Conservation (phyloP, 208 protist genomes). For the Naegleria gruberi region DNA sequence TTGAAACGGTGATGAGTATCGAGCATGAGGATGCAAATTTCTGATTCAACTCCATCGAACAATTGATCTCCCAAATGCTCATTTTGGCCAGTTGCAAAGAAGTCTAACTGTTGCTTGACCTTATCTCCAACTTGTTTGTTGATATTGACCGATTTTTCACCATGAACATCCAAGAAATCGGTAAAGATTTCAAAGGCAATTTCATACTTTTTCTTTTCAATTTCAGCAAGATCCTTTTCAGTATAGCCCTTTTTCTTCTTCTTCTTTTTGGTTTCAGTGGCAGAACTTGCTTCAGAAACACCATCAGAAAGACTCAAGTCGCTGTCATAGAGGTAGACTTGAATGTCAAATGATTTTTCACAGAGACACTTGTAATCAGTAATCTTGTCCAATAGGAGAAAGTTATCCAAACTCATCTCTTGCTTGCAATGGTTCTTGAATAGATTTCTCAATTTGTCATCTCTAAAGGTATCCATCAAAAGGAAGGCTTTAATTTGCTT, state of each 20-base stretch:
- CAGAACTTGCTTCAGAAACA: not conserved
- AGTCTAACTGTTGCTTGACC: not conserved
- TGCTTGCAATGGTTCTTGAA: not conserved
- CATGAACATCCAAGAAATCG: not conserved
- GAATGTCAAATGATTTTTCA: not conserved
- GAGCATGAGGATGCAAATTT: not conserved
- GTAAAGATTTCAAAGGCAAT: not conserved
- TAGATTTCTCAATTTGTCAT: not conserved
- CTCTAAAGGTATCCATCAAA: not conserved
- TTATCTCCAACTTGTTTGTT: not conserved
- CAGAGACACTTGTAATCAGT: not conserved
- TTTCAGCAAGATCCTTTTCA: not conserved
- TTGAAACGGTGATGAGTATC: not conserved
- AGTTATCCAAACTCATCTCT: not conserved
- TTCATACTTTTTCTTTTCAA: not conserved
- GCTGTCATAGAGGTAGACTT: not conserved
- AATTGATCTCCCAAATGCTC: not conserved
- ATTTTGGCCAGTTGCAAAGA: not conserved
- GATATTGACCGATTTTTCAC: not conserved
- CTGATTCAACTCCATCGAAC: not conserved
- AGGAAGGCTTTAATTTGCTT: not conserved
- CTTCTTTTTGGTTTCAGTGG: not conserved
- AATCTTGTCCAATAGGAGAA: not conserved
- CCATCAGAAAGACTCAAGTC: not conserved
- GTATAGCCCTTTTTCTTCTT: not conserved